A percentile compares a stretch with the other conserved stretches of the same genome.
phyloP scores from a whole-genome alignment of 352 stramenopile species.

The Pythium rishiriense region DNA sequence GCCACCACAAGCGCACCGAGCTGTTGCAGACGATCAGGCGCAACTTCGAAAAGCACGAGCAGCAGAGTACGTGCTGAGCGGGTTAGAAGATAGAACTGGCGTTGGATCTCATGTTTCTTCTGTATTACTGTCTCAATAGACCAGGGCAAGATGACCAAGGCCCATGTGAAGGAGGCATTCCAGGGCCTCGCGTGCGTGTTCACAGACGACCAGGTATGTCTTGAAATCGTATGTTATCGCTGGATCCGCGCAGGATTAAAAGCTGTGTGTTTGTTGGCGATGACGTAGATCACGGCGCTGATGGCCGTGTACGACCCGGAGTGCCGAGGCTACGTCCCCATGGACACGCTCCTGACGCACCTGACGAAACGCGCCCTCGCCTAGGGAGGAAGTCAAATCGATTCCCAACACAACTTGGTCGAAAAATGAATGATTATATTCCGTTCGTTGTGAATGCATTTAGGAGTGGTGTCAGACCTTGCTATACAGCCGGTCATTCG shows the following conservation, averaged over 20 bases:
- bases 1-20: conserved; percentile 46
- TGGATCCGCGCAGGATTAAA: background rate
- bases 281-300: conserved; percentile 18
- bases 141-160: conserved; percentile 46
- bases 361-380: conserved; percentile 7
- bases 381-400: background rate
- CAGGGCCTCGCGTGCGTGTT: conserved; percentile 51
- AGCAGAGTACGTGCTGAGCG: conserved; percentile 32
- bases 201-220: conserved; percentile 54
- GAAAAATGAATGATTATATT: background rate
- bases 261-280: background rate
- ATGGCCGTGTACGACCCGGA: conserved; percentile 23
- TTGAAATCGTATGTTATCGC: background rate
- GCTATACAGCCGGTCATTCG: conserved; percentile 11
- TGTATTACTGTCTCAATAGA: conserved; percentile 24
- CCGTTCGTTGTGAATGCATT: background rate
- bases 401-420: background rate
- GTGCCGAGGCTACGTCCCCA: conserved; percentile 10
- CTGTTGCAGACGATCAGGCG: conserved; percentile 49
- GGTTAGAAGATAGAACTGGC: background rate
- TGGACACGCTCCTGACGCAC: conserved; percentile 19
- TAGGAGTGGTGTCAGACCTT: conserved; percentile 16
- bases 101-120: background rate
- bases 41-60: conserved; percentile 62
- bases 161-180: conserved; percentile 55